Conservation (phyloP, 2,329 filamentous ascomycete species). For the Cercospora sesami region DNA sequence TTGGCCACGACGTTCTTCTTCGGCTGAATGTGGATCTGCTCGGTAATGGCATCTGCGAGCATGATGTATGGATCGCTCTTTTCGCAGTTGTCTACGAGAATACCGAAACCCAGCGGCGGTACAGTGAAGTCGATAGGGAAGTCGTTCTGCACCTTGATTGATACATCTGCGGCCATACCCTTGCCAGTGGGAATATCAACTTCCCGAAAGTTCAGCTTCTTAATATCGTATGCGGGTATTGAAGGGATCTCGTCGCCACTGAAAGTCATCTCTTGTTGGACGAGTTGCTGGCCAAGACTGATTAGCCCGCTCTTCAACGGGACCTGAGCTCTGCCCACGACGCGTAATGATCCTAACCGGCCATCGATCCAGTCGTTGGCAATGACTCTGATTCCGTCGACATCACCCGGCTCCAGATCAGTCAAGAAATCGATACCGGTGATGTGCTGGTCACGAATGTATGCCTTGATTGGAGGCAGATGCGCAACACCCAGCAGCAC, state of each 20-base stretch:
- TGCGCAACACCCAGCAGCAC: constrained; percentile 73
- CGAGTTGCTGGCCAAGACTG: constrained; percentile 70
- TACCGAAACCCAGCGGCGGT: constrained; percentile 78
- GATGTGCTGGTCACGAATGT: constrained; percentile 72
- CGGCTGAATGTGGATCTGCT: constrained; percentile 66
- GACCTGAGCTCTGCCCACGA: constrained; percentile 73
- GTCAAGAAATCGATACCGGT: constrained; percentile 78
- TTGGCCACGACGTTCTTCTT: constrained; percentile 66
- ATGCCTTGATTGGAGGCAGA: constrained; percentile 73
- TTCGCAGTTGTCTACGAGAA: constrained; percentile 80
- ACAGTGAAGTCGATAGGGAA: constrained; percentile 76
- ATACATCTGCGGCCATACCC: constrained; percentile 78
- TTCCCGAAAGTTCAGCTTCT: constrained; percentile 76
- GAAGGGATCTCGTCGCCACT: constrained; percentile 70
- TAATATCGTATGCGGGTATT: constrained; percentile 80
- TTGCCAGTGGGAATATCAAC: constrained; percentile 56
- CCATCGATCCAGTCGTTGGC: constrained; percentile 88
- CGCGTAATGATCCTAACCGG: constrained; percentile 66
- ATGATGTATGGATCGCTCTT: constrained; percentile 70
- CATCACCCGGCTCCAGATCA: constrained; percentile 72
- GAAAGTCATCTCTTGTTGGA: constrained; percentile 75
- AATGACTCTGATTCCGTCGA: constrained; percentile 73
- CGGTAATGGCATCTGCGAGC: constrained; percentile 73
- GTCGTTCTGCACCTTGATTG: constrained; percentile 69
- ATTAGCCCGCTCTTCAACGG: constrained; percentile 77